Conservation (phyloP, 2,329 filamentous ascomycete species). For the Ophiocordyceps robertsii region DNA sequence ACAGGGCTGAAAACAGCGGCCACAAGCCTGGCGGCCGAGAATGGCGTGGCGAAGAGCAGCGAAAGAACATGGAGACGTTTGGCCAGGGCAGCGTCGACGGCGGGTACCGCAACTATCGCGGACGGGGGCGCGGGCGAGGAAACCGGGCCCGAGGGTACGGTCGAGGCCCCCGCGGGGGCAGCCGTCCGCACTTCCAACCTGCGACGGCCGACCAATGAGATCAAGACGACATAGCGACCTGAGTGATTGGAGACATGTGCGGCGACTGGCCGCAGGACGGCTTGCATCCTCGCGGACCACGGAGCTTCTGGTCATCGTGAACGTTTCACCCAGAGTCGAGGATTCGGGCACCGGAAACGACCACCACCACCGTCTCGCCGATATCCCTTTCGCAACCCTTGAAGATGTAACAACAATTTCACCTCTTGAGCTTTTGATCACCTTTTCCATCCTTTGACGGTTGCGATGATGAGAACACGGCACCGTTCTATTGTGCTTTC, state of each 20-base stretch:
- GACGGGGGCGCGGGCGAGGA: slow-evolving; percentile 63
- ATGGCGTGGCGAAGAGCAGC: slow-evolving; percentile 85
- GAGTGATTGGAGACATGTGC: too few species aligned
- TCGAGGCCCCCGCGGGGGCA: slow-evolving; percentile 27
- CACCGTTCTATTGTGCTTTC: slow-evolving; percentile 3
- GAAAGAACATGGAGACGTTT: slow-evolving; percentile 94
- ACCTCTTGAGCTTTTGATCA: neutral
- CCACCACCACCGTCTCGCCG: too few species aligned
- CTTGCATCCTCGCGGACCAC: too few species aligned
- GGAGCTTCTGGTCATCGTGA: too few species aligned
- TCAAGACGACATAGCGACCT: too few species aligned
- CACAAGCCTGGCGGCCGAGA: slow-evolving; percentile 66
- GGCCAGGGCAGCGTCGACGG: slow-evolving; percentile 91
- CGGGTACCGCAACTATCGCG: slow-evolving; percentile 63
- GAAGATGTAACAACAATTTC: neutral
- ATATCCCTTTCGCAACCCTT: slow-evolving; percentile 1
- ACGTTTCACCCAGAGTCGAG: too few species aligned
- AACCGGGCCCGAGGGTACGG: slow-evolving; percentile 26
- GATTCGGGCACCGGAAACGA: too few species aligned
- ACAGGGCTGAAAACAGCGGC: slow-evolving; percentile 61
- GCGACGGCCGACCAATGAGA: slow-evolving; percentile 10
- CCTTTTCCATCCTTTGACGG: neutral
- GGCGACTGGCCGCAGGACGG: too few species aligned
- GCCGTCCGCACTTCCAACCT: slow-evolving; percentile 17
- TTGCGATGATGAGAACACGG: neutral